These are phyloP conservation scores for Pelargonium myrrhifolium DNA, from an alignment of 441 rosid genomes.

Conservation along the genomic window DNA sequence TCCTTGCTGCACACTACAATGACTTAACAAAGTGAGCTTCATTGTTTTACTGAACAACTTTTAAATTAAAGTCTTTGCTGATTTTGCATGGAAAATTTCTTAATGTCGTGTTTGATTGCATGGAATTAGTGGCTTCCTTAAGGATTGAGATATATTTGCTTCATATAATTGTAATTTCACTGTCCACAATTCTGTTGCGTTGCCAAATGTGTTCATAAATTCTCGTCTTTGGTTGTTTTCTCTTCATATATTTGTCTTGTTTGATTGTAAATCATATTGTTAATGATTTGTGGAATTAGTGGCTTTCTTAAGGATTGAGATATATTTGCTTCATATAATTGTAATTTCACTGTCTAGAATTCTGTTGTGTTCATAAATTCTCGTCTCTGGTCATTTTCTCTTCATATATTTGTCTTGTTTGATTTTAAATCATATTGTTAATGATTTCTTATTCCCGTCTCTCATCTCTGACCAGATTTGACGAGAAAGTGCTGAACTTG, in stretches of 20 bases:
- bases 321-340: not conserved
- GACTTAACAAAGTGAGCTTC: constrained; percentile 52
- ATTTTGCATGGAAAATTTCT: too few species aligned
- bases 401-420: constrained; percentile 28
- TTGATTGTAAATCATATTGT: constrained; percentile 58
- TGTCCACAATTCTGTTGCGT: too few species aligned
- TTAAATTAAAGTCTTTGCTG: not conserved
- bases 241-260: constrained; percentile 20
- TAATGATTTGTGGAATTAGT: constrained; percentile 35
- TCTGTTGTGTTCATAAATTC: too few species aligned
- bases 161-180: too few species aligned
- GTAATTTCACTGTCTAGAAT: too few species aligned
- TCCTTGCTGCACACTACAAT: constrained; percentile 52
- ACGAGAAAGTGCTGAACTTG: constrained; percentile 56
- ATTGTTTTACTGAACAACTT: not conserved
- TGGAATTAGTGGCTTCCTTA: not conserved
- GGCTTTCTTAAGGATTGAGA: not conserved
- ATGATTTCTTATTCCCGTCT: constrained; percentile 28
- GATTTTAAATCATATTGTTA: constrained; percentile 57
- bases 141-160: not conserved
- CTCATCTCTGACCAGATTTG: constrained; percentile 26
- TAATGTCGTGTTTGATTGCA: not conserved
- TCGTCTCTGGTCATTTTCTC: not conserved
- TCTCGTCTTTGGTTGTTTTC: not conserved
- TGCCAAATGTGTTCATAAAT: too few species aligned